These are phyloP conservation scores for Dothideomycetidae sp. DNA, from an alignment of 2,329 filamentous ascomycete genomes.

Conservation along the genomic window DNA sequence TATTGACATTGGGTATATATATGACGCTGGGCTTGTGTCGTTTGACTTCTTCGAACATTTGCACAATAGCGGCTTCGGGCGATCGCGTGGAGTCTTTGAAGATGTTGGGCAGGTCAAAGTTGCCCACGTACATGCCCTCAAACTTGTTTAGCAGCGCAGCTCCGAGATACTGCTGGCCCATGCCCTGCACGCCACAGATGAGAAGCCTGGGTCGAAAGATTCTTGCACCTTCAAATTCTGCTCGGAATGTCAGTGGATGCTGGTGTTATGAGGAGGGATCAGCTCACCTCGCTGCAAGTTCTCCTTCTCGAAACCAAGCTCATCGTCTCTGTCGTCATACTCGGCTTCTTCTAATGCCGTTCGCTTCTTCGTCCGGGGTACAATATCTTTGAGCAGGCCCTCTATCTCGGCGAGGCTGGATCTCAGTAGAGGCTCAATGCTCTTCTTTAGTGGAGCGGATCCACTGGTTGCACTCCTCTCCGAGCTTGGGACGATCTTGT, in stretches of 20 bases:
- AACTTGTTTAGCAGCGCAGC: slow-evolving; percentile 78
- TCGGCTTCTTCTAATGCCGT: slow-evolving; percentile 90
- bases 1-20: slow-evolving; percentile 78
- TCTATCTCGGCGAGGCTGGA: slow-evolving; percentile 58
- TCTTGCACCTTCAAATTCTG: slow-evolving; percentile 63
- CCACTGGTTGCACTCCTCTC: slow-evolving; percentile 77
- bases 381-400: slow-evolving; percentile 49
- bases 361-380: slow-evolving; percentile 72
- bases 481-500: slow-evolving; percentile 91
- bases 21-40: slow-evolving; percentile 93
- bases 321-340: slow-evolving; percentile 73
- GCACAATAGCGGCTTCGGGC: slow-evolving; percentile 76
- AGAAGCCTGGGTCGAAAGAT: slow-evolving; percentile 81
- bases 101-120: slow-evolving; percentile 79
- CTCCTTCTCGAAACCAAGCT: slow-evolving; percentile 75
- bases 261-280: not conserved
- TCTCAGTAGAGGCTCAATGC: slow-evolving; percentile 67
- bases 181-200: slow-evolving; percentile 67
- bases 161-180: slow-evolving; percentile 86
- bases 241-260: not conserved
- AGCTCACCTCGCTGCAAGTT: slow-evolving; percentile 42
- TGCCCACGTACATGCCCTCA: slow-evolving; percentile 87
- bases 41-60: slow-evolving; percentile 82
- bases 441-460: slow-evolving; percentile 63
- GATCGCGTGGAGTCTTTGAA: slow-evolving; percentile 68